Evolutionary conservation across 371 early-diverging fungal species (phyloP), one percentile per base, ranked within the genome.

Genomic region (Actinomortierella ambigua): DNA sequence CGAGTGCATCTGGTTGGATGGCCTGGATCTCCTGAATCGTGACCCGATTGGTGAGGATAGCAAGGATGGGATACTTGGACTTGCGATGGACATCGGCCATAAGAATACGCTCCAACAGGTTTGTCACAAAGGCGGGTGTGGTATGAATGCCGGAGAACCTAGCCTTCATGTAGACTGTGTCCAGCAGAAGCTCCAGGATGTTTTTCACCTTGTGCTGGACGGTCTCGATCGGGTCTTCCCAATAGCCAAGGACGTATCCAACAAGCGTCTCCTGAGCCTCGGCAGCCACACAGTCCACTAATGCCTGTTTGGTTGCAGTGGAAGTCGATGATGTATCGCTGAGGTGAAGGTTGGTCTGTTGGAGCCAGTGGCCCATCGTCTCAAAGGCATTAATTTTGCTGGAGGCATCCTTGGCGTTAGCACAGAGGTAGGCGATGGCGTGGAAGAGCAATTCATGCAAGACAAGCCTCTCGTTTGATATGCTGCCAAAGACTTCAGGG

Each of bases 211-310:
- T 90, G 62, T 85, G 82, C 55, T 91, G 92, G 15, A 93, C 85
- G 1, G 90, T 85, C 57, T 92, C 91, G 9, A 89, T 79, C n/a
- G 90, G 91, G 57, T 93, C 93, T 61, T 92, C 92, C 91, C 93
- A 93, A 61, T 90, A 86, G 60, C 88, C 84, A 81, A 87, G 88
- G 28, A 92, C 84, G 53, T 88, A 89, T 8, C 83, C 82, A 42
- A 91, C 73, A 29, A 92, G 67, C 27, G 68, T 76, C 47, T 88
- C 86, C 50, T 79, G 77, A 11, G 78, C 81, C 11, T 77, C 60
- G 3, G 65, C 70, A n/a, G 73, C 51, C 34, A 87, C 62, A 29
- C 69, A 62, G 43, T 56, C 55, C 2, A 65, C 63, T 7, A 69
- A 44, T 6, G 59, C 52, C 39, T 61, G 62, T 54, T 66, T 69